Conservation (phyloP, 139 green algal species). For the Raphidocelis subcapitata region DNA sequence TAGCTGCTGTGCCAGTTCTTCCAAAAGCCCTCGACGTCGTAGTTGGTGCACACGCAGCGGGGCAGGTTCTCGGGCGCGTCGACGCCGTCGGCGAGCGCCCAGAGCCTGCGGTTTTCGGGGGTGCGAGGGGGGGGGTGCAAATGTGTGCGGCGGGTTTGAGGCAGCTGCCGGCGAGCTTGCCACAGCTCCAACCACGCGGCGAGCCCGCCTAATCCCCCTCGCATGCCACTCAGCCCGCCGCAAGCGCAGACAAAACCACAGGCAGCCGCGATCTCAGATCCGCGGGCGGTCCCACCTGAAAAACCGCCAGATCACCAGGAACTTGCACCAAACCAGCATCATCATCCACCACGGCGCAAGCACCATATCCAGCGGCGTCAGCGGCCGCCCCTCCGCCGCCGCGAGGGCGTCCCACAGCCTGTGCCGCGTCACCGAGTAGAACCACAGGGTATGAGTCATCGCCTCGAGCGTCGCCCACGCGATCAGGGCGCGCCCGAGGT, state of each 20-base stretch:
- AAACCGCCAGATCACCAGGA: conserved; percentile 78
- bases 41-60: conserved; percentile 93
- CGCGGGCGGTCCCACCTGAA: conserved; percentile 51
- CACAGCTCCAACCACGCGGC: too few relatives aligned
- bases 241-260: too few relatives aligned
- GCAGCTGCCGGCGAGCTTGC: too few relatives aligned
- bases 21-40: conserved; percentile 93
- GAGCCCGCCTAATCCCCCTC: too few relatives aligned
- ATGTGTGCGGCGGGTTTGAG: neutral
- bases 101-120: conserved; percentile 27
- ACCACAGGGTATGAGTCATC: conserved; percentile 81
- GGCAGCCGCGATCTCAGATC: too few relatives aligned
- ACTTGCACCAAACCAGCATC: conserved; percentile 96
- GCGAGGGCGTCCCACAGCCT: conserved; percentile 26
- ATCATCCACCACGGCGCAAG: conserved; percentile 82
- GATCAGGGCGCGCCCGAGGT: conserved; percentile 45
- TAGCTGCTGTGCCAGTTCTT: conserved; percentile 90
- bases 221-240: too few relatives aligned
- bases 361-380: conserved; percentile 48
- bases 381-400: neutral
- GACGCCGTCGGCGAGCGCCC: conserved; percentile 76
- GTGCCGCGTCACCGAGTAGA: conserved; percentile 71
- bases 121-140: too few relatives aligned
- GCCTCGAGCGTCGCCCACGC: conserved; percentile 71
- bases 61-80: conserved; percentile 93